Base-by-base conservation (phyloP, 2,329 filamentous ascomycete species). In the Colletotrichum eleusines region DNA sequence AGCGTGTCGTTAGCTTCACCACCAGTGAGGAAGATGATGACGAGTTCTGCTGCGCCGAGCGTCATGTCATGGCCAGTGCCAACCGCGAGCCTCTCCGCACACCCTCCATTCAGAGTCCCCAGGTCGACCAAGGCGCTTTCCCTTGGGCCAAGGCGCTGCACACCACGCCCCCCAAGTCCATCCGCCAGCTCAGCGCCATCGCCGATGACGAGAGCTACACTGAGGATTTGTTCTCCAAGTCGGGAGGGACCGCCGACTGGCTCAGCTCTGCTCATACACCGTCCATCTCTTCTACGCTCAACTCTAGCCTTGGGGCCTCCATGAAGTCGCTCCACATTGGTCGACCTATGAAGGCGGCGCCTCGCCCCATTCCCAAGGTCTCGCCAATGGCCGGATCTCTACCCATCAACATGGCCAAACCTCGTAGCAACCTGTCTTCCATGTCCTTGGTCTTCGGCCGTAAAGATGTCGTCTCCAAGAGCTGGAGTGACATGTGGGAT, bases 401-500 rank as follows among this genome's bases (percentile, higher is more conserved):
- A 33, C 91, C 93, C 6, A 95, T 96, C 78, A 90, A 88, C 73
- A 93, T 95, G 81, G 92, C 92, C 18, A 90, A 96, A 78, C 92
- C 94, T 0, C 89, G 89, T 75, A 86, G 89, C 73, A 87, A 88
- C 50, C 84, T 91, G 75, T 85, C 89, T 64, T 91, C 93, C 72
- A 91, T 95, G 86, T 90, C 93, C 5, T 89, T 92, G 78, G 89
- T 95, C 61, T 95, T 97, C 78, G 93, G 93, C 62, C 90, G 92
- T 79, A 88, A 90, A 73, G 92, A 95, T 55, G 85, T 88, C 58
- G 93, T 97, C 58, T 97, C 96, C 67, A 98, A 98, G 91, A 98
- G 96, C 85, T 99, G 96, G 96, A 97, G 95, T 77, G 96, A 99
- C 80, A 90, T 98, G 80, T 98, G 94, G 92, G 95, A 98, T 70